Conservation (phyloP, 208 protist genomes). For the Acanthamoeba lenticulata region DNA sequence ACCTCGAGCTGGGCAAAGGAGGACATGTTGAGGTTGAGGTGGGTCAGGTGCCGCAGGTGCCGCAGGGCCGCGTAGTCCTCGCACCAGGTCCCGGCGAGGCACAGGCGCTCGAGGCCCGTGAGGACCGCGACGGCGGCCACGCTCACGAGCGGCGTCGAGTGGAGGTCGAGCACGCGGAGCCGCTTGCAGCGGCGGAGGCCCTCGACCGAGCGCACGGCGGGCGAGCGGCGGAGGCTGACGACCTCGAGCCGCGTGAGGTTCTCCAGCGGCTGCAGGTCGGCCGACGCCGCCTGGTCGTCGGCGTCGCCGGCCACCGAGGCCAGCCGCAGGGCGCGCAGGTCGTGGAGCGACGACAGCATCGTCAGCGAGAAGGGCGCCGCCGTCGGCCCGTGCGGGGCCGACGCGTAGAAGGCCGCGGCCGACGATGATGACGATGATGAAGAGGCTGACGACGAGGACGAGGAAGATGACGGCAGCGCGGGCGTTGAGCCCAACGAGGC, state of each 20-base stretch:
- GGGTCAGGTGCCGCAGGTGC: not conserved
- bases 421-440: no score
- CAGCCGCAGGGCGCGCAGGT: not conserved
- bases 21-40: not conserved
- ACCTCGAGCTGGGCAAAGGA: not conserved
- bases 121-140: not conserved
- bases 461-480: not conserved
- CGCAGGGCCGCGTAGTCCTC: not conserved
- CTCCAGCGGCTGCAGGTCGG: not conserved
- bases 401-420: not conserved
- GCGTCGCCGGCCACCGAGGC: no score
- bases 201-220: not conserved
- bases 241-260: not conserved
- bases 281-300: no score
- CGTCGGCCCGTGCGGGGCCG: no score
- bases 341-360: not conserved
- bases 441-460: no score
- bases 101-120: not conserved
- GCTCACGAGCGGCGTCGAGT: not conserved
- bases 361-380: not conserved
- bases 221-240: not conserved
- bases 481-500: not conserved
- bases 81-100: not conserved
- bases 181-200: not conserved
- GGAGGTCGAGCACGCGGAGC: not conserved